Conservation (phyloP, 1,284 basidiomycete species). For the Heterobasidion parviporum region DNA sequence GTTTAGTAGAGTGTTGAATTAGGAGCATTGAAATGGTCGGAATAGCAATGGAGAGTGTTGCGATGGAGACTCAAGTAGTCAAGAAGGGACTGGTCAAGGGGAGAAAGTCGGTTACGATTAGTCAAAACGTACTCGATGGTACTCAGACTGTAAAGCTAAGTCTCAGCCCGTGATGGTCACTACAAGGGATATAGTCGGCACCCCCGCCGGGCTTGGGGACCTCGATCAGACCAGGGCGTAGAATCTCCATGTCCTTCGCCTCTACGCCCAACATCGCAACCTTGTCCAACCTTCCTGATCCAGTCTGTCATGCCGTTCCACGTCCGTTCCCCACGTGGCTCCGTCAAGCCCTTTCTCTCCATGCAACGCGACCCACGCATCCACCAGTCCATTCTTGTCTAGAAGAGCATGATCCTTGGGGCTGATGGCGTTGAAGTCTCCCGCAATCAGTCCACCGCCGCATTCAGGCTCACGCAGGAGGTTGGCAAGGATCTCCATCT, state of each 20-base stretch:
- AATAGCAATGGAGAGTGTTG: no score
- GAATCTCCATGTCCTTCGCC: slow-evolving; percentile 24
- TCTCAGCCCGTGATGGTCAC: slow-evolving; percentile 28
- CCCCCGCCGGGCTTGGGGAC: slow-evolving; percentile 20
- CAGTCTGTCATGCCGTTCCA: no score
- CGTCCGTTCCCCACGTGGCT: slow-evolving; percentile 9
- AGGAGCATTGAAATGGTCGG: no score
- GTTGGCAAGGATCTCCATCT: slow-evolving; percentile 26
- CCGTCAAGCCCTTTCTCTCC: slow-evolving; percentile 8
- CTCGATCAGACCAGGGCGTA: slow-evolving; percentile 25
- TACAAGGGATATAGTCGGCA: slow-evolving; percentile 19
- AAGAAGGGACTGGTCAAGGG: no score
- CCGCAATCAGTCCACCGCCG: slow-evolving; percentile 29
- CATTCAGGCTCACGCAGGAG: slow-evolving; percentile 26
- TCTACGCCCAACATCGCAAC: slow-evolving; percentile 28
- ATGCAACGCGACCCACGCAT: slow-evolving; percentile 30
- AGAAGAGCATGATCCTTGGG: slow-evolving; percentile 27
- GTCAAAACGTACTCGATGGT: no score
- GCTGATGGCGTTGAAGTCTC: slow-evolving; percentile 33
- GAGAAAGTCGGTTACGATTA: no score
- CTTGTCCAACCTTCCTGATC: slow-evolving; percentile 29
- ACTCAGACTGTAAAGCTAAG: slow-evolving; percentile 17
- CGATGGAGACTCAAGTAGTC: no score
- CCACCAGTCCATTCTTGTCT: slow-evolving; percentile 27
- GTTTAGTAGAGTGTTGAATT: no score